Evolutionary conservation across 2,329 filamentous ascomycete genomes (phyloP).

Genomic region (Huntiella savannae): DNA sequence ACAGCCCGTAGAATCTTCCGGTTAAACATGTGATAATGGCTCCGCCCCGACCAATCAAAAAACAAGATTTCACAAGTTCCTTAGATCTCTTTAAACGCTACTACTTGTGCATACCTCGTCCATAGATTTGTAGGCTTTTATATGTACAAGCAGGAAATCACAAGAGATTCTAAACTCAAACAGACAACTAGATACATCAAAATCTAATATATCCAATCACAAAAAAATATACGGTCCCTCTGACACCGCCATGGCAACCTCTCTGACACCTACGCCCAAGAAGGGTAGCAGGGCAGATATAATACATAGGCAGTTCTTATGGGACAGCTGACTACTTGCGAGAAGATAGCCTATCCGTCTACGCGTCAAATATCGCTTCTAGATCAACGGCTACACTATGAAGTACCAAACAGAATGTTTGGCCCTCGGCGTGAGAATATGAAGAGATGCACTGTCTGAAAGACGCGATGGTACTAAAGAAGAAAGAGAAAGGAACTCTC

Average conservation of each 20-base stretch:
- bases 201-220: neutral
- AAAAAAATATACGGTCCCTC: constrained; percentile 22
- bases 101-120: too few relatives aligned
- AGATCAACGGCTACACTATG: constrained; percentile 42
- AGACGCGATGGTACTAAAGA: constrained; percentile 46
- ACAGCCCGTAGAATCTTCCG: too few relatives aligned
- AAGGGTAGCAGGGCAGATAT: constrained; percentile 14
- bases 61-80: too few relatives aligned
- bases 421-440: constrained; percentile 32
- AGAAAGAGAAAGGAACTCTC: constrained; percentile 19
- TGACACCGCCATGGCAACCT: constrained; percentile 21
- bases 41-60: too few relatives aligned
- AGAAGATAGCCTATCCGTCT: constrained; percentile 9
- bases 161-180: too few relatives aligned
- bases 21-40: too few relatives aligned
- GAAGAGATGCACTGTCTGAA: constrained; percentile 74
- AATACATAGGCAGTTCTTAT: constrained; percentile 39
- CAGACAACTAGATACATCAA: too few relatives aligned
- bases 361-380: constrained; percentile 31
- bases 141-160: too few relatives aligned
- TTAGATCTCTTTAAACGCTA: too few relatives aligned
- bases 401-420: constrained; percentile 50
- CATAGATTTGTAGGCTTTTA: too few relatives aligned
- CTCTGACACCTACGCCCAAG: constrained; percentile 15
- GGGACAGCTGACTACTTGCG: constrained; percentile 21